Base-by-base conservation (phyloP, 345 rosid species). In the Dipteronia sinensis region DNA sequence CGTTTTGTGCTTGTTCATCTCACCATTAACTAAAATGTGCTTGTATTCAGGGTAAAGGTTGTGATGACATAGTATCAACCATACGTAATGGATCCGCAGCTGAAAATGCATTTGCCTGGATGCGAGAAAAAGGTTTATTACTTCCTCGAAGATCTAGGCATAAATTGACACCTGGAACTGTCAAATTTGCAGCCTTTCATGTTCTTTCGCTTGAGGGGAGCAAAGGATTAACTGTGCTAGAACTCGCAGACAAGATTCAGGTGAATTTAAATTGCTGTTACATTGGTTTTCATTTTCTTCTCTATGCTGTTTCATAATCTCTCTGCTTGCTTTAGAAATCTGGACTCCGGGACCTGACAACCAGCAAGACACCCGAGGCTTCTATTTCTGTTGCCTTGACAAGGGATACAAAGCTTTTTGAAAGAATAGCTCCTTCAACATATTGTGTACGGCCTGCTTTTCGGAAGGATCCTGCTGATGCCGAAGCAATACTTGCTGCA, bases 341-440 rank as follows among this genome's bases (percentile, higher is more conserved):
- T 80, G 99, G 98, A 75, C 97, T 97, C 63, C 90, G 99, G 71
- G 98, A 97, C 86, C 87, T 97, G 75, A 85, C 91, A 77, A 97
- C 98, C 34, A 97, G 99, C 92, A 97, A 89, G 92, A 97, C 98
- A 15, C 99, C 99, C 10, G 99, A 97, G 89, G 99, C 99, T 71
- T 97, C 99, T 53, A 97, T 97, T 74, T 97, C 99, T 66, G 99
- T 97, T 83, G 99, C 99, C 47, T 82, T 97, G 87, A 97, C 99
- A 16, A 94, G 99, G 90, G 99, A 97, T 86, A 88, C 91, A 79
- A 97, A 97, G 82, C 99, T 97, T 84, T 97, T 97, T 65, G 99
- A 97, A 89, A 91, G 99, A 86, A 91, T 94, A 82, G 99, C 99
- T 80, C 99, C 99, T 80, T 97, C 99, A 44, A 97, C 99, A 29